Evolutionary conservation across 108 stramenopile species (phyloP), one percentile per base, ranked within the genome.

Genomic region (Heterococcus sp.): DNA sequence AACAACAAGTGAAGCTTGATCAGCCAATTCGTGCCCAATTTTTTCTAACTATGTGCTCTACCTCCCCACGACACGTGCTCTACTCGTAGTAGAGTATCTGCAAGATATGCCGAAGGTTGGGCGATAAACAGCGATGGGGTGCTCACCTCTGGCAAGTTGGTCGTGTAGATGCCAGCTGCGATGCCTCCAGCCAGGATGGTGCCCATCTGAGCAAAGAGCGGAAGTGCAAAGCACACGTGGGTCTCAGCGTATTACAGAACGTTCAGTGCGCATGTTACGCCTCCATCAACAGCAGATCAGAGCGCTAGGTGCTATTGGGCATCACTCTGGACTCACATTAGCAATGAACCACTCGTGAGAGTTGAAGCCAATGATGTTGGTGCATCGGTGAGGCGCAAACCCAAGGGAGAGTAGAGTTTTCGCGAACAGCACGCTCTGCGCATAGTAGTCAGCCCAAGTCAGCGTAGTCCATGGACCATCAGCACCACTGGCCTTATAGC

Each of bases 351-450:
- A 84, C 71, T 79, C 78, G 38, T 65, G 32, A 30, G 78, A 79
- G 58, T 93, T 93, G 85, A 93, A 93, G 28, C 92, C 92, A 35
- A 92, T 73, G 65, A 93, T 91, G 79, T 89, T 90, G 75, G 91
- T 84, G 38, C 83, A 82, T 36, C 90, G 86, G 69, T 86, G 89
- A 30, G 85, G 84, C 27, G 84, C 85, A 36, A 93, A 84, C 0
- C 89, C 91, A 21, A 93, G 66, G 1, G 88, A 75, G 58, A 93
- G 75, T 4, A 93, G 73, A n/a, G 88, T 85, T 75, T 90, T 91
- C 66, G 87, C 92, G 76, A 92, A 90, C 66, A 74, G 83, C 31
- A 73, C 8, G 66, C 28, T 30, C 32, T 83, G 68, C 79, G 76
- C 77, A 75, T 85, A 77, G 75, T 85, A 85, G 74, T 80, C 68